Conservation (phyloP, 306 rosid species). For the Cucurbita argyrosperma region DNA sequence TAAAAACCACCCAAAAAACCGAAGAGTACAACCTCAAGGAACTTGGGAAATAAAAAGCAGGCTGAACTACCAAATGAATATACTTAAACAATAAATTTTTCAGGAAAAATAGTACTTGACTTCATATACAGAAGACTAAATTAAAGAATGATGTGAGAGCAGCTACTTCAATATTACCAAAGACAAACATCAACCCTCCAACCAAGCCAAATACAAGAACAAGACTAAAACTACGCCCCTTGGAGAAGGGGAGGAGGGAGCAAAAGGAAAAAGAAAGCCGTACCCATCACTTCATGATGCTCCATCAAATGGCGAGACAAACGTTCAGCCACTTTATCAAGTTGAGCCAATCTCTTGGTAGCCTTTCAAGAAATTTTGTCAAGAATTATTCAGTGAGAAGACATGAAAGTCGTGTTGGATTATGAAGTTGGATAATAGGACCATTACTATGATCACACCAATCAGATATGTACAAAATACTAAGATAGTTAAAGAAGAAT, state of each 20-base stretch:
- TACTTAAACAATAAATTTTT: not conserved
- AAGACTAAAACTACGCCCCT: not conserved
- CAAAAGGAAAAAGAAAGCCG: not conserved
- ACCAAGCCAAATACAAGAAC: not conserved
- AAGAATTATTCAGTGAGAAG: not conserved
- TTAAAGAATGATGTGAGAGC: not conserved
- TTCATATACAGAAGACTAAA: not conserved
- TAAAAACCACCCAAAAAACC: no score
- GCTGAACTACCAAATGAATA: not conserved
- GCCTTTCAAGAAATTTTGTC: constrained; percentile 30
- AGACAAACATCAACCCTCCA: not conserved
- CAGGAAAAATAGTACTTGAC: not conserved
- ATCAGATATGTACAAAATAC: not conserved
- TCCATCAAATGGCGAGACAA: constrained; percentile 89
- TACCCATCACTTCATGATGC: constrained; percentile 99
- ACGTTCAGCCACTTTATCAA: constrained; percentile 80
- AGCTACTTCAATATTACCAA: not conserved
- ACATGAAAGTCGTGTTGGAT: not conserved
- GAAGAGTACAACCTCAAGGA: no score
- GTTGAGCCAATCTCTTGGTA: constrained; percentile 72
- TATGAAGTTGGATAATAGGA: not conserved
- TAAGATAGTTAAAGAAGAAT: not conserved
- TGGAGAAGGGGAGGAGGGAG: not conserved
- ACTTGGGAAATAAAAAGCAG: not conserved
- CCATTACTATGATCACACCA: not conserved